Evolutionary conservation across 179 eudicot species (phyloP).

Genomic region (Heliamphora pulchella): DNA sequence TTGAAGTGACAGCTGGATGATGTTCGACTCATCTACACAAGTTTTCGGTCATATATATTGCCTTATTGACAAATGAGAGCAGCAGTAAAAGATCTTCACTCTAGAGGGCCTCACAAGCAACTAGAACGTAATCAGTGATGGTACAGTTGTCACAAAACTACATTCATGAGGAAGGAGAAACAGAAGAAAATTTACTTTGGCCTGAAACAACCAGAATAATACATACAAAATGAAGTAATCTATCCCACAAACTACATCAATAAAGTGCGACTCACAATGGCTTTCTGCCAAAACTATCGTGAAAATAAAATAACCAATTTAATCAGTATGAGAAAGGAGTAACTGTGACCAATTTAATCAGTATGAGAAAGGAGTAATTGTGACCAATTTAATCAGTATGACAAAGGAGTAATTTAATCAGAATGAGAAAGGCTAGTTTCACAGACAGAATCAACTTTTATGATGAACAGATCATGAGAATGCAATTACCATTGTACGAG

Average conservation of each 20-base stretch:
- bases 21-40: neutral
- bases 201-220: neutral
- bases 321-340: neutral
- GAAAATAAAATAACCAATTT: neutral
- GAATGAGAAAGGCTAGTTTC: neutral
- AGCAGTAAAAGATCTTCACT: neutral
- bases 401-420: neutral
- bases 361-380: neutral
- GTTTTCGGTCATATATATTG: neutral
- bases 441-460: neutral
- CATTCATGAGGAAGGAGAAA: neutral
- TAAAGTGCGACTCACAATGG: neutral
- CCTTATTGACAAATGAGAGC: neutral
- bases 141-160: neutral
- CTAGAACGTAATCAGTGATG: neutral
- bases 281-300: neutral
- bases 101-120: neutral
- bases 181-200: neutral
- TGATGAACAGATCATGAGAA: conserved; percentile 6
- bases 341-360: neutral
- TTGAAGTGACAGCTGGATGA: neutral
- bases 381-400: neutral
- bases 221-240: neutral
- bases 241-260: neutral
- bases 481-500: conserved; percentile 78